phyloP scores from a whole-genome alignment of 441 rosid species.

The Populus hybrid region DNA sequence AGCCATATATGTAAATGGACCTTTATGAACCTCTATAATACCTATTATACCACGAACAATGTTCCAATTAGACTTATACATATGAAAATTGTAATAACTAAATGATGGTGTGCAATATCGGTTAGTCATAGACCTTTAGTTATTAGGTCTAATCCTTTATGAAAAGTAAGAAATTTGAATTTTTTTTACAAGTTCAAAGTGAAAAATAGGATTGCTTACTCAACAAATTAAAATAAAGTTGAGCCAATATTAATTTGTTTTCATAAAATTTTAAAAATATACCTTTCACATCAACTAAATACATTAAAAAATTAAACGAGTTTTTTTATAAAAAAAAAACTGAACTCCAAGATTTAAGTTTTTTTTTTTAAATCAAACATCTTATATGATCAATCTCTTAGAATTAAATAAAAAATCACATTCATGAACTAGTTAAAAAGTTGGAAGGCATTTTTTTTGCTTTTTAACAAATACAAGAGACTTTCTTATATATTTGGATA shows the following conservation, averaged over 20 bases:
- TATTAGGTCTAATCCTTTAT: neutral
- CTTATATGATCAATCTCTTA: too few relatives aligned
- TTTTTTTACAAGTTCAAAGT: slow-evolving; percentile 3
- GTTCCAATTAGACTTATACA: too few relatives aligned
- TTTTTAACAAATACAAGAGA: neutral
- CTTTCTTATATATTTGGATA: neutral
- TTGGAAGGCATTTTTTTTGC: too few relatives aligned
- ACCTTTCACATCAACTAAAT: too few relatives aligned
- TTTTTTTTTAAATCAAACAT: too few relatives aligned
- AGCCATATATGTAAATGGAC: neutral
- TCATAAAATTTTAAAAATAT: neutral
- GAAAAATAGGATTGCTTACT: neutral
- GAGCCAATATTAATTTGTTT: neutral
- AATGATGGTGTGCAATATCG: neutral
- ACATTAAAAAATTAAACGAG: too few relatives aligned
- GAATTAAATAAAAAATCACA: neutral
- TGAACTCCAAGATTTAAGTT: too few relatives aligned
- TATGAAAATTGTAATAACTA: neutral
- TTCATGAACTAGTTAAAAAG: neutral
- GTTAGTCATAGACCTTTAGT: neutral
- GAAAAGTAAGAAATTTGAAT: neutral
- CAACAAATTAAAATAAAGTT: neutral
- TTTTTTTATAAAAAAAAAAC: too few relatives aligned
- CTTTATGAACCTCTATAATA: too few relatives aligned
- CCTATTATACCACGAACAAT: too few relatives aligned